Evolutionary conservation across 1,139 yeast genomes (phyloP), one percentile per base, ranked within the genome.

Genomic region (Blastobotrys arbuscula): DNA sequence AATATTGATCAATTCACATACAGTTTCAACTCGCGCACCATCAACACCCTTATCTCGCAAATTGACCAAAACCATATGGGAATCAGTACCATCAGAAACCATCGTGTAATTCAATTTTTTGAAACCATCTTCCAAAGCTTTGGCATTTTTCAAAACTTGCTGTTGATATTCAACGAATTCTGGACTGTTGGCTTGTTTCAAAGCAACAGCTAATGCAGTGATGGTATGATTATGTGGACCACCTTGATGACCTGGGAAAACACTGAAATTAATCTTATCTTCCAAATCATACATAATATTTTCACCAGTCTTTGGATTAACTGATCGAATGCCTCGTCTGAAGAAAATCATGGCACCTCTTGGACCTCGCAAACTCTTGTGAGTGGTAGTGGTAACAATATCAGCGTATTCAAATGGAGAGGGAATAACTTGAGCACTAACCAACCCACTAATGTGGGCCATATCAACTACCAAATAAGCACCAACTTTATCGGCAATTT

Each of bases 191-290:
- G 96, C 89, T 75, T 90, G 97, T 68, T 88, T 88, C 66, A 90
- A 79, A 21, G 97, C 97, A 52, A 87, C 95, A 7, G 97, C 95
- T 60, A 90, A 74, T 12, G 97, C 97, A 57, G 96, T 84, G 64
- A 90, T 90, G 60, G 97, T 90, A 72, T 90, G 97, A 76, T 90
- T 90, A 71, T 90, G 97, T 59, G 97, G 97, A 64, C 97, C 97
- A 74, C 97, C 97, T 76, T 90, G 97, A 71, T 90, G 97, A 52
- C 95, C 97, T 59, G 97, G 97, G 86, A 90, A 90, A 39, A 90
- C 97, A 21, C 96, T 86, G 67, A 90, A 90, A 76, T 90, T 90
- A 70, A 90, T 88, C 65, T 84, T 86, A 69, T 79, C 81, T 66
- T 90, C 97, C 65, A 90, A 78, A 55, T 89, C 96, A 69, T 88